Conservation (phyloP, 2,329 filamentous ascomycete genomes). For the Metarhizium album region DNA sequence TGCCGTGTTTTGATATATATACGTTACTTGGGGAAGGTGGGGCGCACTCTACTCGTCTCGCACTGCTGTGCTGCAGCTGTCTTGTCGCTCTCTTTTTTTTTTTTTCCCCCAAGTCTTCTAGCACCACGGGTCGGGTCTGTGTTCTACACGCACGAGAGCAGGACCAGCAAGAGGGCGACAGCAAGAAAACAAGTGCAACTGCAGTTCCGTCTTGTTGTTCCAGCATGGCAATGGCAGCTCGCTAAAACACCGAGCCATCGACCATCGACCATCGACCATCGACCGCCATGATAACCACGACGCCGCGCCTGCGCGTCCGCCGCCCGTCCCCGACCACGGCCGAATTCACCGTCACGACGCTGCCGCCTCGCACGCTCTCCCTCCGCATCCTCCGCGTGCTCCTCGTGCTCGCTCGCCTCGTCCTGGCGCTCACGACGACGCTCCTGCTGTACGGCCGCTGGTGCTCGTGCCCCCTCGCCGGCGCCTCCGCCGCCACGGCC, state of each 20-base stretch:
- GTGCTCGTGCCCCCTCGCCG: conserved; percentile 22
- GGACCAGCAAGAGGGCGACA: neutral
- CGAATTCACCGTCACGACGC: conserved; percentile 83
- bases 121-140: too few species aligned
- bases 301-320: conserved; percentile 49
- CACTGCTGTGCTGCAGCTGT: too few species aligned
- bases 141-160: neutral
- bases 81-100: too few species aligned
- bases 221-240: neutral
- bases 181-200: too few species aligned
- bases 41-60: too few species aligned
- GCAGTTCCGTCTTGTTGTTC: neutral
- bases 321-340: conserved; percentile 80
- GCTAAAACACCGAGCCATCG: neutral
- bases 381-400: conserved; percentile 34
- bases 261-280: too few species aligned
- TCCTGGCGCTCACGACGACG: conserved; percentile 30
- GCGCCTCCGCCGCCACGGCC: conserved; percentile 8
- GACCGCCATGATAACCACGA: conserved; percentile 45
- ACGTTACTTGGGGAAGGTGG: neutral
- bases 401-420: conserved; percentile 32
- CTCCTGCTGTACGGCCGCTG: conserved; percentile 41
- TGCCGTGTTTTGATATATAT: conserved; percentile 14
- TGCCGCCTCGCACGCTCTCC: conserved; percentile 41
- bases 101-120: too few species aligned